phyloP scores from a whole-genome alignment of 2,329 filamentous ascomycete species.

The Xylariaceae sp. region DNA sequence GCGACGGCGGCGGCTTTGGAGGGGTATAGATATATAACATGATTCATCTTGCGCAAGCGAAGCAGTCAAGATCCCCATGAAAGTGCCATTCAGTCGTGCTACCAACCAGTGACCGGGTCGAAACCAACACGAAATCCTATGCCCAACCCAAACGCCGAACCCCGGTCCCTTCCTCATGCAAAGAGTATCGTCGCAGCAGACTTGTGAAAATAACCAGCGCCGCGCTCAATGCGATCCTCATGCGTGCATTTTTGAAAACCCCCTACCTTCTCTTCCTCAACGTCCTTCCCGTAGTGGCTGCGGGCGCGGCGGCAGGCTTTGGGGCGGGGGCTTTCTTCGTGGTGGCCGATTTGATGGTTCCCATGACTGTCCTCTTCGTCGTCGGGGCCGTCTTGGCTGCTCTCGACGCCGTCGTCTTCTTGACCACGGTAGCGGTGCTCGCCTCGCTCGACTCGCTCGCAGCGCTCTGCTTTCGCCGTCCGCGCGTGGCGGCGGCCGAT shows the following conservation, averaged over 20 bases:
- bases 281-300: conserved; percentile 40
- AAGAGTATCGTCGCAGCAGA: too few species aligned
- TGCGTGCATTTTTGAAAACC: too few species aligned
- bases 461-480: conserved; percentile 46
- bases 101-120: too few species aligned
- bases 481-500: conserved; percentile 36
- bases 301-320: conserved; percentile 32
- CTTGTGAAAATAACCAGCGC: too few species aligned
- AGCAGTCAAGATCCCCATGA: too few species aligned
- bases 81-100: too few species aligned
- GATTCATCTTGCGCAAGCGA: not conserved
- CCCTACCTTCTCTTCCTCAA: conserved; percentile 45
- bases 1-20: too few species aligned
- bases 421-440: conserved; percentile 58
- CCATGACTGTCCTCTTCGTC: conserved; percentile 46
- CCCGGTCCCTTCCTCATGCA: too few species aligned
- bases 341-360: conserved; percentile 41
- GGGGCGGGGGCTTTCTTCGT: conserved; percentile 42
- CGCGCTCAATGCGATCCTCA: too few species aligned
- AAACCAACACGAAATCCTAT: too few species aligned
- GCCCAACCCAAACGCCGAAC: too few species aligned
- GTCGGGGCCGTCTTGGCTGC: conserved; percentile 29
- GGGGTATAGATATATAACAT: not conserved
- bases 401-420: conserved; percentile 36
- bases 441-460: conserved; percentile 56